Conservation (phyloP, 208 protist species). For the Zelonia costaricensis region DNA sequence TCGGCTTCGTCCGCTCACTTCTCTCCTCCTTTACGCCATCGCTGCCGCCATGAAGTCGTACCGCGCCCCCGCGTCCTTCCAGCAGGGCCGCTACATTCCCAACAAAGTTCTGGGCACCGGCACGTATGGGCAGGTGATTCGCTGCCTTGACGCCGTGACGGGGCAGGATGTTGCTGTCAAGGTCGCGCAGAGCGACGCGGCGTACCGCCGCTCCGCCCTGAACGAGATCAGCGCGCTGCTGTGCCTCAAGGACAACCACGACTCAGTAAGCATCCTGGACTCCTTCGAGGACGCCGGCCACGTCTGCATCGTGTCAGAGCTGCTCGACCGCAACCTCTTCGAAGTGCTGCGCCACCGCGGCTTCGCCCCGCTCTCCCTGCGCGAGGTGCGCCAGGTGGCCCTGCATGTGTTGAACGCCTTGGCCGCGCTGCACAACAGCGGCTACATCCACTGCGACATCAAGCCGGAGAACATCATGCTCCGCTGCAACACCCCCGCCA, state of each 20-base stretch:
- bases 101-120: constrained; percentile 85
- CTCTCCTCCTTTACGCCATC: neutral
- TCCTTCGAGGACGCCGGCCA: constrained; percentile 79
- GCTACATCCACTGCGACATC: constrained; percentile 97
- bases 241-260: constrained; percentile 40
- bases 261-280: constrained; percentile 59
- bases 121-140: constrained; percentile 92
- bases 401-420: constrained; percentile 56
- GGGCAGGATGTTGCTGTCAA: constrained; percentile 83
- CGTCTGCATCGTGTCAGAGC: constrained; percentile 86
- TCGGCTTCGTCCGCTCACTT: neutral
- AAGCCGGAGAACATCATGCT: constrained; percentile 97
- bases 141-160: constrained; percentile 84
- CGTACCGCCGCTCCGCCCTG: constrained; percentile 81
- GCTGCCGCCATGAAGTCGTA: constrained; percentile 45
- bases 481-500: constrained; percentile 13
- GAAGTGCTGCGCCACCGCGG: constrained; percentile 52
- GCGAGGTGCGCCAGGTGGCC: constrained; percentile 56
- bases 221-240: constrained; percentile 78
- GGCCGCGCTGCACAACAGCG: constrained; percentile 55
- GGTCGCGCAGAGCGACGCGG: constrained; percentile 73
- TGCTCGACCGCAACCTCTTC: constrained; percentile 77
- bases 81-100: constrained; percentile 65
- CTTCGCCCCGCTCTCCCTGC: constrained; percentile 57
- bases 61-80: constrained; percentile 38